phyloP scores from a whole-genome alignment of 441 rosid genomes.

The Pelargonium citronellum region DNA sequence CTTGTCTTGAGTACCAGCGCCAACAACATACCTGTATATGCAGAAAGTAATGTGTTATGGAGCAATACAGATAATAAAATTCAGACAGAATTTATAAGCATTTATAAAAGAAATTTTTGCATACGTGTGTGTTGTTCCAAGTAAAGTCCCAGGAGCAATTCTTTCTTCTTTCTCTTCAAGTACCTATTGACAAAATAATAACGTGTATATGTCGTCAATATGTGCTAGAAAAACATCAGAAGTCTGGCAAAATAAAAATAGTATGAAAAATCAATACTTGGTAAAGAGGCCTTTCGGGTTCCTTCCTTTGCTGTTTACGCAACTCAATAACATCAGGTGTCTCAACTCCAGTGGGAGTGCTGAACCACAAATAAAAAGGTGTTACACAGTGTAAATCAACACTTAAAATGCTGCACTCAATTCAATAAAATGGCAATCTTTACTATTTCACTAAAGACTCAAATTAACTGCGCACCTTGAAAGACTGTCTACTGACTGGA shows the following conservation, averaged over 20 bases:
- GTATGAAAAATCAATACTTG: conserved; percentile 33
- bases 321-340: conserved; percentile 96
- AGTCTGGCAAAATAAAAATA: background rate
- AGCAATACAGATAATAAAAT: conserved; percentile 2
- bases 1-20: conserved; percentile 80
- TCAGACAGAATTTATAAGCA: background rate
- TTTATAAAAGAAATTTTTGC: conserved; percentile 6
- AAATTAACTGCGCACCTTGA: conserved; percentile 46
- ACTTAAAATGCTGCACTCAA: background rate
- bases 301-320: conserved; percentile 98
- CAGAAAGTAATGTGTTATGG: conserved; percentile 7
- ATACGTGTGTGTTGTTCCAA: conserved; percentile 92
- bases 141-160: conserved; percentile 80
- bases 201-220: background rate
- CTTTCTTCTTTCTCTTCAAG: conserved; percentile 85
- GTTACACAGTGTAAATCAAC: background rate
- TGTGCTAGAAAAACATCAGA: background rate
- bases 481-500: conserved; percentile 86
- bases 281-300: conserved; percentile 85
- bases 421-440: background rate
- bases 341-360: conserved; percentile 99
- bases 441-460: background rate
- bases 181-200: conserved; percentile 37
- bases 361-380: conserved; percentile 22
- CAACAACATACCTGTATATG: conserved; percentile 54